Evolutionary conservation across 331 rosid species (phyloP).

Genomic region (Arachis monticola): DNA sequence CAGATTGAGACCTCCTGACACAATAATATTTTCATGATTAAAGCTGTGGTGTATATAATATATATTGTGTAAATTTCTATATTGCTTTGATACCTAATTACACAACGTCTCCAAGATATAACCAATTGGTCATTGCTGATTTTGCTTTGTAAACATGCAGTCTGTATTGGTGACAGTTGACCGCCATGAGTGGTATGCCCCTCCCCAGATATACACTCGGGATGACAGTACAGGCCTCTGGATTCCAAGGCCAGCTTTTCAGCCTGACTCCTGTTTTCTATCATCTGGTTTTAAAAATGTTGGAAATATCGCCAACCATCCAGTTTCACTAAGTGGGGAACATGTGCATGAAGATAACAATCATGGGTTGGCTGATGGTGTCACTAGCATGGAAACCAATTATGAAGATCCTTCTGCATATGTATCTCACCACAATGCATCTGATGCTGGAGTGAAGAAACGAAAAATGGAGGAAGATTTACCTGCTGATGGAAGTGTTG

Average conservation of each 20-base stretch:
- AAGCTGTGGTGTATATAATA: neutral
- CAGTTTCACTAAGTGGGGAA: slow-evolving; percentile 50
- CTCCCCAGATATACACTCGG: slow-evolving; percentile 91
- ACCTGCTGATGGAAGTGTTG: slow-evolving; percentile 65
- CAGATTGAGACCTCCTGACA: slow-evolving; percentile 4
- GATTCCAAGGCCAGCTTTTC: slow-evolving; percentile 78
- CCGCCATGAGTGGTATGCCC: slow-evolving; percentile 98
- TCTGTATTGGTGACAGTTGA: slow-evolving; percentile 93
- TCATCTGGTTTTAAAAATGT: slow-evolving; percentile 56
- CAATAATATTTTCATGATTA: slow-evolving; percentile 11
- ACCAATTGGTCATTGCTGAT: neutral
- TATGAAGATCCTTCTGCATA: slow-evolving; percentile 61
- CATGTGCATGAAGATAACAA: slow-evolving; percentile 50
- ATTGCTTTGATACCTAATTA: slow-evolving; percentile 21
- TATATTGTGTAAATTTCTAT: slow-evolving; percentile 13
- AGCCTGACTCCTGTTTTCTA: slow-evolving; percentile 44
- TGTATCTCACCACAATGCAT: slow-evolving; percentile 51
- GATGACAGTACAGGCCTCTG: slow-evolving; percentile 88
- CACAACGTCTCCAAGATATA: slow-evolving; percentile 16
- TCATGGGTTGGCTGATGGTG: slow-evolving; percentile 62
- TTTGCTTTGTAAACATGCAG: slow-evolving; percentile 58
- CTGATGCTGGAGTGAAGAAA: slow-evolving; percentile 73
- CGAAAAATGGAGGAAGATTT: slow-evolving; percentile 63
- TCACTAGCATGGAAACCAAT: slow-evolving; percentile 80
- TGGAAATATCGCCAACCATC: slow-evolving; percentile 50